Conservation (phyloP, 345 rosid species). For the Eutrema japonicum region DNA sequence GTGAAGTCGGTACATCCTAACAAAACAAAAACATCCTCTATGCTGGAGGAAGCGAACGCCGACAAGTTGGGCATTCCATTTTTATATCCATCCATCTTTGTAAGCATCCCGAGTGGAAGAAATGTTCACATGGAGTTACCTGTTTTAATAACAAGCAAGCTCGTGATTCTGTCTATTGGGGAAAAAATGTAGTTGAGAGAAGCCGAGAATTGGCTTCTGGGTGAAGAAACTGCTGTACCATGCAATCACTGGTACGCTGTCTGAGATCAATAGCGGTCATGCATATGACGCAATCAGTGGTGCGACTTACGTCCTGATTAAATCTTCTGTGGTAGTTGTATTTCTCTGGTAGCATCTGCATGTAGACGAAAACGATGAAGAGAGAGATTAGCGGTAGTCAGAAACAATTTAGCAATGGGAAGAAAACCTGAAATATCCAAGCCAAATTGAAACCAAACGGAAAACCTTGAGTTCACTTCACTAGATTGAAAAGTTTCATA, state of each 20-base stretch:
- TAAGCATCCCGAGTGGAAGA: conserved; percentile 93
- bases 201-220: conserved; percentile 30
- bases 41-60: conserved; percentile 90
- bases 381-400: conserved; percentile 18
- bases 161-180: conserved; percentile 9
- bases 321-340: conserved; percentile 82
- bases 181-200: background rate
- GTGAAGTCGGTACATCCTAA: conserved; percentile 34
- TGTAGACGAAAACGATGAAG: conserved; percentile 36
- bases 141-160: conserved; percentile 42
- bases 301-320: conserved; percentile 54
- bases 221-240: conserved; percentile 56
- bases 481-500: background rate
- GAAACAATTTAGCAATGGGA: conserved; percentile 10
- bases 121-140: conserved; percentile 98
- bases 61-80: conserved; percentile 99
- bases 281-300: conserved; percentile 91
- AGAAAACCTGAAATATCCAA: conserved; percentile 12
- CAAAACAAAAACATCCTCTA: conserved; percentile 32
- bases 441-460: background rate
- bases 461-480: background rate
- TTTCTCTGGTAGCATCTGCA: conserved; percentile 95
- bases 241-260: conserved; percentile 74
- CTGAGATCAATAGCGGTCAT: conserved; percentile 85
- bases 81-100: conserved; percentile 99